Conservation (phyloP, 176 grass and related monocot species). For the sorghum (Sorghum bicolor) region Sorghum_bicolor_NCBIv3 NC_012873.2:53374501-53375000, state of each 20-base stretch:
- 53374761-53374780: constrained; percentile 7
- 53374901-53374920: constrained; percentile 62
- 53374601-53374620: constrained; percentile 26
- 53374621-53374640: neutral
- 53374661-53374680: constrained; percentile 14
- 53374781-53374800: constrained; percentile 25
- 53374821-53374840: constrained; percentile 34
- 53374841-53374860: neutral
- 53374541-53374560: neutral
- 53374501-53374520: neutral
- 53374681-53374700: constrained; percentile 60
- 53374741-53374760: neutral
- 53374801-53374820: constrained; percentile 44
- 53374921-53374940: constrained; percentile 52
- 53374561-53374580: neutral
- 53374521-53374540: neutral
- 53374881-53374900: constrained; percentile 47
- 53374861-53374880: neutral
- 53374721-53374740: neutral
- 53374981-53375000: constrained; percentile 43
- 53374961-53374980: constrained; percentile 75
- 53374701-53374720: constrained; percentile 25
- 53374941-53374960: constrained; percentile 51
- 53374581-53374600: constrained; percentile 43
- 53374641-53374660: constrained; percentile 20